Evolutionary conservation across 2,329 filamentous ascomycete species (phyloP), one percentile per base, ranked within the genome.

Genomic region (Nemania diffusa): DNA sequence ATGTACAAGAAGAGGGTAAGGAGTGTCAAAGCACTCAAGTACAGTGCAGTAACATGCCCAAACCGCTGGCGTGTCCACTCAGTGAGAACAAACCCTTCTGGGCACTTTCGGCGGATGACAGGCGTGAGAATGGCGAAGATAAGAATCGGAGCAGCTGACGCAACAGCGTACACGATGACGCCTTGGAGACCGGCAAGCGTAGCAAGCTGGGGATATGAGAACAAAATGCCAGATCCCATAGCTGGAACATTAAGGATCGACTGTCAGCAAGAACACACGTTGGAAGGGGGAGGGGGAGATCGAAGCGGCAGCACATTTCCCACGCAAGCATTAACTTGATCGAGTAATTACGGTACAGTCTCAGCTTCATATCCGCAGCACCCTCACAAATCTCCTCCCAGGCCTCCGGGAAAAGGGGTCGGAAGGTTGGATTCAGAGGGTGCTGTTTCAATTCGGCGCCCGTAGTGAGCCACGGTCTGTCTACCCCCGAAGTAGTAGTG

Each of bases 281-380:
- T 40, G 57, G 62, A 69, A 71, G 58, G 59, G 64, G 68, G 69
- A 73, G 76, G 78, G 75, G 73, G 77, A 79, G 80, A 78, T 82
- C 81, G 83, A 88, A 93, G 92, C 92, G 92, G 92, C 92, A 94
- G 91, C 92, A 95, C 92, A 87, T 94, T 95, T 92, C 92, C 90
- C 92, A 95, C 92, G 92, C 92, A 96, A 96, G 92, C 91, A 94
- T 95, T 96, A 95, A 92, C 92, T 96, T 96, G 92, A 92, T 96
- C 92, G 92, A 95, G 92, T 95, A 90, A 86, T 91, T 85, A 94
- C 92, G 92, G 92, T 96, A 89, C 91, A 90, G 91, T 95, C 92
- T 96, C 92, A 95, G 92, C 92, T 88, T 94, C 87, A 83, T 88
- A 77, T 81, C 78, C 75, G 72, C 83, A 79, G 74, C 22, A 13